A percentile compares a stretch with the other conserved stretches of the same genome.
These are phyloP conservation scores for Neofusicoccum sp. DNA, from an alignment of 2,329 filamentous ascomycete species.

Conservation along the genomic window DNA sequence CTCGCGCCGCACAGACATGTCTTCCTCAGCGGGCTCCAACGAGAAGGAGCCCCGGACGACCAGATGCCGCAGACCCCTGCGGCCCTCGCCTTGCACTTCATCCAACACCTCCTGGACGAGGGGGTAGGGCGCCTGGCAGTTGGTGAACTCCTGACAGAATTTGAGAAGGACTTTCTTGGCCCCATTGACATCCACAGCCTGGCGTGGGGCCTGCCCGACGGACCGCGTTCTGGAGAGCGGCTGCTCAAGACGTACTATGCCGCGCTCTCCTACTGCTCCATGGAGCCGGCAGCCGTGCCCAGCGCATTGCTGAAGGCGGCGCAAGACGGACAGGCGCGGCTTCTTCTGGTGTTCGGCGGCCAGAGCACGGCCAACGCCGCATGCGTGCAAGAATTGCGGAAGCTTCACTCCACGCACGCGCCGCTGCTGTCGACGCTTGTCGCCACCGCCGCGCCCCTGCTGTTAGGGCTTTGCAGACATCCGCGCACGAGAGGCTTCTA, in stretches of 20 bases:
- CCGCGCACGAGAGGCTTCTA: not conserved
- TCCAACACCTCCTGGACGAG: no score
- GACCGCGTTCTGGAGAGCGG: not conserved
- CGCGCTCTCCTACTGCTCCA: not conserved
- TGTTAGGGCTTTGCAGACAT: not conserved
- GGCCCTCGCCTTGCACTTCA: no score
- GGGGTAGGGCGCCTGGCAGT: no score
- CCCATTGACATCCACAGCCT: not conserved
- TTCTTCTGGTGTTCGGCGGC: slow-evolving; percentile 1
- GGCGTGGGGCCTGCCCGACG: no score
- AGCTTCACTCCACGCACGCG: not conserved
- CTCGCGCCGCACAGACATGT: no score
- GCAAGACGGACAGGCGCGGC: no score
- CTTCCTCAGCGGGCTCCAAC: no score
- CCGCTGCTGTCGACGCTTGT: not conserved
- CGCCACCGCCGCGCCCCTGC: not conserved
- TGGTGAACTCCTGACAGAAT: no score
- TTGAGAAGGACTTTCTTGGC: no score
- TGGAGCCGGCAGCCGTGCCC: slow-evolving; percentile 25
- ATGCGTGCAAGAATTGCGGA: not conserved
- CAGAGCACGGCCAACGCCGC: not conserved
- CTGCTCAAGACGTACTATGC: not conserved
- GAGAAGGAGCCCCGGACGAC: no score
- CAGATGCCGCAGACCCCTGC: no score
- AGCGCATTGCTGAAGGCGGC: not conserved